Evolutionary conservation across 805 yeast genomes (phyloP).

Genomic region (Saturnispora sanitii): DNA sequence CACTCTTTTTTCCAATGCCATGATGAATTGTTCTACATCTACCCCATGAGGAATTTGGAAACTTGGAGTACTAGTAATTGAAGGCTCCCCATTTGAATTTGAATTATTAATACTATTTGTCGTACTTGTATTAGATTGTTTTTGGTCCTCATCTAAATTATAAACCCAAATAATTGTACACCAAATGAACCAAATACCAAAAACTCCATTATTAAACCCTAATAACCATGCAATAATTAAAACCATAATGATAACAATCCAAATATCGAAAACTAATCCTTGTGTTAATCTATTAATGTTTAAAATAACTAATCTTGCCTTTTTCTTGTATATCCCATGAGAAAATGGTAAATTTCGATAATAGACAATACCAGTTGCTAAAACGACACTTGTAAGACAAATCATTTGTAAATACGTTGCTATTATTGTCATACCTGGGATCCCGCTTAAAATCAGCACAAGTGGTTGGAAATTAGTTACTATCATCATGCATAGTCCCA

Average conservation of each 20-base stretch:
- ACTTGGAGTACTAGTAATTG: not conserved
- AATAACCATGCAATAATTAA: constrained; percentile 11
- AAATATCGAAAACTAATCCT: constrained; percentile 7
- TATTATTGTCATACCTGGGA: no score
- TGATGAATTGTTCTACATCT: constrained; percentile 4
- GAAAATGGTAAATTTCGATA: constrained; percentile 4
- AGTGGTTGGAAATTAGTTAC: no score
- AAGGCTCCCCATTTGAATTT: no score
- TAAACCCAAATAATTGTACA: constrained; percentile 11
- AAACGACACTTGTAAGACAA: not conserved
- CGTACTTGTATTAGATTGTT: not conserved
- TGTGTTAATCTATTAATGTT: constrained; percentile 1
- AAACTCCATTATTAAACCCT: constrained; percentile 7
- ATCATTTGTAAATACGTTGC: not conserved
- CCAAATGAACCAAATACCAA: constrained; percentile 10
- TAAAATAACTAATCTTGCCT: constrained; percentile 1
- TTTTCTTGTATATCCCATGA: not conserved
- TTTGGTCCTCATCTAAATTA: constrained; percentile 7
- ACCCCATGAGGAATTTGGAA: not conserved
- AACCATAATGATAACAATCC: constrained; percentile 7
- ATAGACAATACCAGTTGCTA: not conserved
- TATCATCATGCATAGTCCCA: no score
- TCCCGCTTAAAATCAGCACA: not conserved
- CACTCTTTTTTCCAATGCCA: constrained; percentile 4
- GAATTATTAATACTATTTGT: no score